Conservation (phyloP, 2,329 filamentous ascomycete genomes). For the Shiraia bambusicola region DNA sequence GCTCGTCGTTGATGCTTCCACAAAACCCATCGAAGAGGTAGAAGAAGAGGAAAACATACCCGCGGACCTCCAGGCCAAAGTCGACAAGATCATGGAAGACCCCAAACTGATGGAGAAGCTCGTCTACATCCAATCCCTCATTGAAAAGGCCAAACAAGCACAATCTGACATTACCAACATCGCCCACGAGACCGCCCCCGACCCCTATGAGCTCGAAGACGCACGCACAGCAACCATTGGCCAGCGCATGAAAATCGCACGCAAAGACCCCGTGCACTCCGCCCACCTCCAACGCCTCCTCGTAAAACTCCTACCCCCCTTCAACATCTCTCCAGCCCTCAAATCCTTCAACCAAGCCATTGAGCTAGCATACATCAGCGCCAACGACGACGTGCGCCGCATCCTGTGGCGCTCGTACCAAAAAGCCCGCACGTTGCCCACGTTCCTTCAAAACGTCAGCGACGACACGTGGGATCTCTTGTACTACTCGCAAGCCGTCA, state of each 20-base stretch:
- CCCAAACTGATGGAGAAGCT: conserved; percentile 39
- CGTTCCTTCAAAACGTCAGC: conserved; percentile 34
- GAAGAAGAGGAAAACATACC: conserved; percentile 25
- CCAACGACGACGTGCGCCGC: conserved; percentile 39
- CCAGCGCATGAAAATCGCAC: conserved; percentile 28
- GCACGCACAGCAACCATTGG: conserved; percentile 25
- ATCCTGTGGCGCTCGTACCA: conserved; percentile 41
- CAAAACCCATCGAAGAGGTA: conserved; percentile 2
- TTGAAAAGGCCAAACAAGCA: conserved; percentile 16
- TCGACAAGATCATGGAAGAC: conserved; percentile 39
- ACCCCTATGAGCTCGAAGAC: conserved; percentile 29
- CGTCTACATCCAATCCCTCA: conserved; percentile 30
- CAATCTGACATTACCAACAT: conserved; percentile 18
- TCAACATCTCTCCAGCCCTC: conserved; percentile 35
- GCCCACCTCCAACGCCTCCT: conserved; percentile 29
- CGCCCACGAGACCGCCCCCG: conserved; percentile 27
- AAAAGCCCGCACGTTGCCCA: conserved; percentile 35
- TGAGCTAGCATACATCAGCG: conserved; percentile 38
- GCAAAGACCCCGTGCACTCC: conserved; percentile 32
- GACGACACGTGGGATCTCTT: conserved; percentile 43
- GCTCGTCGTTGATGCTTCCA: conserved; percentile 13
- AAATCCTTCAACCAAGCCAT: conserved; percentile 40
- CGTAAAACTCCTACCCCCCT: conserved; percentile 33
- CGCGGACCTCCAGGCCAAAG: conserved; percentile 34
- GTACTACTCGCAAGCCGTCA: conserved; percentile 43